Base-by-base conservation (phyloP, 2,329 filamentous ascomycete species). In the Botrytis tulipae region DNA sequence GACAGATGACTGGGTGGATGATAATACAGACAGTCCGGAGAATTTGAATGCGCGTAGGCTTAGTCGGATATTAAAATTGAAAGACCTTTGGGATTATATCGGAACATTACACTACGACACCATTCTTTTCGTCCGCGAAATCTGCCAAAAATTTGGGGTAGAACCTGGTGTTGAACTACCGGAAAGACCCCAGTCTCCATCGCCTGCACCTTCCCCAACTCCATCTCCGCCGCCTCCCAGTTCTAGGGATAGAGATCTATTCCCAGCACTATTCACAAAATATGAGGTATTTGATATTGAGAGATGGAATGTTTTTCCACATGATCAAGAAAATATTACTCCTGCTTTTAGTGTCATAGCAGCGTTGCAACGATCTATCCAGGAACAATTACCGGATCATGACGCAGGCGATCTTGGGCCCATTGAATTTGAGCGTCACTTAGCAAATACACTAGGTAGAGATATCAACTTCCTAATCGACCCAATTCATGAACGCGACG, bases 1-100 rank as follows among this genome's bases (percentile, higher is more conserved):
- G 25, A 37, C 66, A 42, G n/a, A 57, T 68, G 48, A 57, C 9
- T 68, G 66, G 66, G 25, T 42, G 29, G 66, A 68, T 42, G 66
- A 68, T 29, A 4, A 32, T 68, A 32, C 66, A 25, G n/a, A 57
- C n/a, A 32, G 9, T 42, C 48, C 10, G 18, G 48, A 68, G 35
- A 57, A 68, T 32, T 3, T 57, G 48, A 37, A 57, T 20, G 66
- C 48, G 35, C 66, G 46, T n/a, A 57, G 7, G 35, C 48, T 68
- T 8, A 42, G 14, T n/a, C n/a, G 35, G 9, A 42, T 68, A 1
- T 25, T 68, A 10, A 20, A 7, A 22, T 22, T 68, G 22, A 42
- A 25, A 57, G 66, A 68, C 3, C 1, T 68, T 68, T 68, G 66
- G 66, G 66, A 42, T 4, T 57, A 18, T 32, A 57, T 68, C 29